phyloP scores from a whole-genome alignment of 2,329 filamentous ascomycete species.

The Cladophialophora carrionii region DNA sequence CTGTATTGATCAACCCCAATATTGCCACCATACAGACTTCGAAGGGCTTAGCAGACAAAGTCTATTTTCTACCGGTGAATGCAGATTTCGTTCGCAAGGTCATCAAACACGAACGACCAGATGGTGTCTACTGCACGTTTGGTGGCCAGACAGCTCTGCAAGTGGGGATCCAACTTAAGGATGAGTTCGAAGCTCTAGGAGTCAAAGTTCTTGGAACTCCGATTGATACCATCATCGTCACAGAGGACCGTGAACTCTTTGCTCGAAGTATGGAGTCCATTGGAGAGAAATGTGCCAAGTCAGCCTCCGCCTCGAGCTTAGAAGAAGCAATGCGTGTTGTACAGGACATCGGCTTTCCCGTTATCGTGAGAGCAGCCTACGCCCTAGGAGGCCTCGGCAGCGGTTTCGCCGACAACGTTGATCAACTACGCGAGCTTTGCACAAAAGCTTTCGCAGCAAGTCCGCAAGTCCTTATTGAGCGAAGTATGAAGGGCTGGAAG shows the following conservation, averaged over 20 bases:
- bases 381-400: conserved; percentile 92
- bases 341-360: conserved; percentile 89
- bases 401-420: conserved; percentile 88
- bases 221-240: conserved; percentile 97
- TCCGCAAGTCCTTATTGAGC: conserved; percentile 93
- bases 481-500: conserved; percentile 99
- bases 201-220: conserved; percentile 95
- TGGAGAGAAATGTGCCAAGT: conserved; percentile 96
- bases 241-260: conserved; percentile 95
- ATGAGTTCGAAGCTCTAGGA: conserved; percentile 89
- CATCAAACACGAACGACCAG: conserved; percentile 89
- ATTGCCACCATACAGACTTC: conserved; percentile 99
- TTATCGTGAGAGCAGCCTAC: conserved; percentile 96
- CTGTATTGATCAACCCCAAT: conserved; percentile 97
- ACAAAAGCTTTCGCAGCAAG: conserved; percentile 93
- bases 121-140: conserved; percentile 97
- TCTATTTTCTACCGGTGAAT: conserved; percentile 97
- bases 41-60: conserved; percentile 95
- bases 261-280: conserved; percentile 98
- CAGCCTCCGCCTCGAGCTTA: conserved; percentile 83
- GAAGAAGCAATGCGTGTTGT: conserved; percentile 89
- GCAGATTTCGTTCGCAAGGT: conserved; percentile 97
- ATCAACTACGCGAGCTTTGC: conserved; percentile 82
- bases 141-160: conserved; percentile 96
- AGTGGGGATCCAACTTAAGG: conserved; percentile 95